Percentiles rank a stretch among this genome's conserved stretches.
Conservation (phyloP, 1,284 basidiomycete genomes). For the Malassezia obtusa region DNA sequence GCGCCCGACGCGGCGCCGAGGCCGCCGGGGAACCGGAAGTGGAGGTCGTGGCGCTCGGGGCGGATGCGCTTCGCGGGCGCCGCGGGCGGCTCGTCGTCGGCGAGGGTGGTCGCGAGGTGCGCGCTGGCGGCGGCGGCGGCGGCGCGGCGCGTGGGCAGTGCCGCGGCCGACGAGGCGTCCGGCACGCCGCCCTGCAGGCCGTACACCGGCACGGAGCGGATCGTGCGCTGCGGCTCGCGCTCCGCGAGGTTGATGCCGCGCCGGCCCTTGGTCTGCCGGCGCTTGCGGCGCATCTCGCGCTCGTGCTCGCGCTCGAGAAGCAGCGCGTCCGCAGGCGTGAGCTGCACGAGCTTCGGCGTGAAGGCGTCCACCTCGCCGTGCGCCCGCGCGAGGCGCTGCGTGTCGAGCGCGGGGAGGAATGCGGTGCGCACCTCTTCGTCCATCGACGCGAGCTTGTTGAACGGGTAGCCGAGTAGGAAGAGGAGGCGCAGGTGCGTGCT, state of each 20-base stretch:
- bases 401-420: conserved; percentile 65
- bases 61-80: conserved; percentile 10
- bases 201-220: conserved; percentile 53
- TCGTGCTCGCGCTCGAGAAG: conserved; percentile 87
- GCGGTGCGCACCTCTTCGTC: conserved; percentile 86
- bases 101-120: conserved; percentile 13
- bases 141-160: conserved; percentile 26
- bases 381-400: conserved; percentile 53
- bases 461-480: conserved; percentile 77
- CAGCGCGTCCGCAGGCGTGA: conserved; percentile 72
- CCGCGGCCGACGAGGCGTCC: conserved; percentile 16
- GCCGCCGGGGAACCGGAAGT: conserved; percentile 41
- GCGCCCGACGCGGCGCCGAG: conserved; percentile 18
- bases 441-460: conserved; percentile 65
- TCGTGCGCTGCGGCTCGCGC: conserved; percentile 81
- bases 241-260: conserved; percentile 84
- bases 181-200: conserved; percentile 36
- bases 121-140: conserved; percentile 40
- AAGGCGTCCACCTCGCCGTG: conserved; percentile 57
- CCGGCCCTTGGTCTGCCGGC: conserved; percentile 72
- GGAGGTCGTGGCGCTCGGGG: conserved; percentile 23
- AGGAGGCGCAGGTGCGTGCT: conserved; percentile 83
- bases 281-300: conserved; percentile 76
- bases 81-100: neutral
- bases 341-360: conserved; percentile 78